A percentile compares a stretch with the other conserved stretches of the same genome.
phyloP scores from a whole-genome alignment of 805 yeast species.

The Ogataea trehaloabstinens region DNA sequence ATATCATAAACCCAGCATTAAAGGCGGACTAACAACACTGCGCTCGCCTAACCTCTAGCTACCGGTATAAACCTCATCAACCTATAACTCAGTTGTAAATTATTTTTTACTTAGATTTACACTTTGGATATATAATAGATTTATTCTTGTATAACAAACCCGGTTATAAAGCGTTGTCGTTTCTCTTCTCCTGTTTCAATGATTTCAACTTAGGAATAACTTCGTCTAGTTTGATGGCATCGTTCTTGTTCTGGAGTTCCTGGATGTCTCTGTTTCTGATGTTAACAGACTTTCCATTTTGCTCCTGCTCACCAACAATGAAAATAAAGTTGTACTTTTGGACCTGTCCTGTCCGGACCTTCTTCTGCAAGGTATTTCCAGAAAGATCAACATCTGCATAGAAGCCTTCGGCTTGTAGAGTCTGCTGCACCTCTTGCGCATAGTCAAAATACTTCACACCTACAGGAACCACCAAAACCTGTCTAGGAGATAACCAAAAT shows the following conservation, averaged over 20 bases:
- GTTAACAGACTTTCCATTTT: conserved; percentile 75
- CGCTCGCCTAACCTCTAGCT: no score
- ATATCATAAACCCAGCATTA: no score
- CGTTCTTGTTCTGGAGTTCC: conserved; percentile 91
- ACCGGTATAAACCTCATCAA: no score
- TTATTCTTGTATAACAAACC: no score
- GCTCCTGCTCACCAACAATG: conserved; percentile 96
- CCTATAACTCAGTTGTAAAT: no score
- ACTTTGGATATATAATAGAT: no score
- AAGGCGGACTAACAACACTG: no score
- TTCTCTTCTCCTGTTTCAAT: conserved; percentile 73
- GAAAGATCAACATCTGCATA: conserved; percentile 90
- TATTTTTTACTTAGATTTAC: no score
- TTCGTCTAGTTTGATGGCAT: conserved; percentile 66
- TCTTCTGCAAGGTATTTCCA: conserved; percentile 97
- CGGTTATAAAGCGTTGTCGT: conserved; percentile 52
- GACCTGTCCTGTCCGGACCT: conserved; percentile 95
- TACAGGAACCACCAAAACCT: conserved; percentile 92
- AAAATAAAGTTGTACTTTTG: conserved; percentile 93
- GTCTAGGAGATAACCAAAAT: conserved; percentile 99
- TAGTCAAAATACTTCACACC: conserved; percentile 91
- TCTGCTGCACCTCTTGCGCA: conserved; percentile 76
- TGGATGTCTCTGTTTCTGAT: conserved; percentile 95
- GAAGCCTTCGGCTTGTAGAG: conserved; percentile 70
- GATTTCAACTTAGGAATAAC: conserved; percentile 67